Evolutionary conservation across 139 green algal genomes (phyloP).

Genomic region (Chlamydomonas sp.): DNA sequence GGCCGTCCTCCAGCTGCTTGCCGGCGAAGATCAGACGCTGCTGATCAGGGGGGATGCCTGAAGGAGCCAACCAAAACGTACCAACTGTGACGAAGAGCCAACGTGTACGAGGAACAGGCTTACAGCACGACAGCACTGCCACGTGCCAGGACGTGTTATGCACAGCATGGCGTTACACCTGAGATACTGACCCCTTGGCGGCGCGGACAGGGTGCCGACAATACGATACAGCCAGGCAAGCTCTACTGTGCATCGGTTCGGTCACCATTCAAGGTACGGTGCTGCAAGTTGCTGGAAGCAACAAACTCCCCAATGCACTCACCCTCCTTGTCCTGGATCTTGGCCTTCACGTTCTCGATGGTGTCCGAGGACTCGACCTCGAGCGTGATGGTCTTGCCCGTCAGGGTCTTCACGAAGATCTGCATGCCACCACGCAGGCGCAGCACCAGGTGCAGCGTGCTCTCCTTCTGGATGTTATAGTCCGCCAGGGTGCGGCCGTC

Average conservation of each 20-base stretch:
- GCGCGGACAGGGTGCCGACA: too few species aligned
- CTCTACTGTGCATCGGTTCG: too few species aligned
- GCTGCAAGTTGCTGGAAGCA: conserved; percentile 90
- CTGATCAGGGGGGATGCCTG: neutral
- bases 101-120: conserved; percentile 71
- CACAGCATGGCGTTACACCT: too few species aligned
- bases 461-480: conserved; percentile 98
- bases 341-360: too few species aligned
- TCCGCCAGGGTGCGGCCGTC: conserved; percentile 92
- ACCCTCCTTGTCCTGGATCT: conserved; percentile 90
- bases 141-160: too few species aligned
- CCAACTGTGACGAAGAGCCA: conserved; percentile 41
- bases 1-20: too few species aligned
- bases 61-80: neutral
- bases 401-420: too few species aligned
- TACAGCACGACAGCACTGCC: neutral
- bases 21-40: too few species aligned
- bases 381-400: too few species aligned
- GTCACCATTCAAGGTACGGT: conserved; percentile 80
- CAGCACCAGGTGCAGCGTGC: conserved; percentile 77
- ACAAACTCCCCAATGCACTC: conserved; percentile 85
- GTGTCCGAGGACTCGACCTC: too few species aligned
- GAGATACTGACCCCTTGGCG: too few species aligned
- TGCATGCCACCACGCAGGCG: conserved; percentile 17
- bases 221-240: too few species aligned